Base-by-base conservation (phyloP, 371 early-diverging fungal genomes). In the Dichotomocladium elegans region DNA sequence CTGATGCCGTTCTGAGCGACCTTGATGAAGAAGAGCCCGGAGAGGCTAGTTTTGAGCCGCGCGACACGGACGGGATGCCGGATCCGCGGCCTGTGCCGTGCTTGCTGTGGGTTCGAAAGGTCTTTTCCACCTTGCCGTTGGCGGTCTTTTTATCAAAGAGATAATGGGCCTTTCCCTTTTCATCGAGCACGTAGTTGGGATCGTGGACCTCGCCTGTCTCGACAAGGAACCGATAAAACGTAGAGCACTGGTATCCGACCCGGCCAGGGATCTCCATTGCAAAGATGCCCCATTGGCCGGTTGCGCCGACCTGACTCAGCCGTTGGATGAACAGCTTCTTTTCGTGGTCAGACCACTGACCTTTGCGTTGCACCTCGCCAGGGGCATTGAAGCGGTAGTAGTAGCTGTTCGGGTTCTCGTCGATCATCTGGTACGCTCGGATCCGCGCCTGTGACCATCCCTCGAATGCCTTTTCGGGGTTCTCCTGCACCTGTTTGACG, bases 371-470 rank as follows among this genome's bases (percentile, higher is more conserved):
- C 50, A 85, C 86, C 65, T 95, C 94, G 11, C 94, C 94, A 1
- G 95, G 95, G 0, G 92, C 94, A 66, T 95, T 95, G 68, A 95
- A 95, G 9, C 94, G 84, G 64, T 95, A 95, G 60, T 95, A 95
- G 62, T 94, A 94, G 24, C 92, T 87, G 71, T 95, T 95, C 30
- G 94, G 94, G 48, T 91, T 91, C 45, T 83, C 84, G 47, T 90
- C 85, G 64, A 95, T 92, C 60, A 85, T 85, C 58, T 88, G 80
- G 61, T 89, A 95, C 0, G 95, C 94, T 53, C 82, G 85, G 42
- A 91, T 88, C 15, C 95, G 88, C 27, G 95, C 94, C 30, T 46
- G 27, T 3, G 92, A 91, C 94, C 95, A 95, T 30, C 94, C 94
- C 59, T 90, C 89, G 72, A 93, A 92, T 2, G 93, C 89, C 53